Base-by-base conservation (phyloP, 169 alveolate species). In the Plasmodium coatneyi region DNA sequence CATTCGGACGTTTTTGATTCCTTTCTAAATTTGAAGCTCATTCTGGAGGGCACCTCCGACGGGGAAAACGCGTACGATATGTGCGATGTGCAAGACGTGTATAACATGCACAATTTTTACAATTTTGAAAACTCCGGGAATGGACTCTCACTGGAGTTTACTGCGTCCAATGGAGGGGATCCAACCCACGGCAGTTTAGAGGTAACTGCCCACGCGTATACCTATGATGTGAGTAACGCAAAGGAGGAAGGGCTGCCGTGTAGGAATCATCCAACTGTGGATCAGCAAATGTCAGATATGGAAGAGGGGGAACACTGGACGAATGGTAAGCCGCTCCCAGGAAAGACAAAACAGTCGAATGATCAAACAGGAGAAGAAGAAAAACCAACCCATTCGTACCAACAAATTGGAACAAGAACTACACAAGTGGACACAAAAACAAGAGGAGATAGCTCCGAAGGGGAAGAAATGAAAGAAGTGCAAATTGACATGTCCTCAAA, bases 1-100 rank as follows among this genome's bases (percentile, higher is more conserved):
- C 54, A 54, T 76, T 72, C 93, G 12, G 93, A 86, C 71, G 76
- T 86, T 5, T 86, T 86, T 25, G 93, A 86, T 25, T 86, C 93
- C 25, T 86, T 86, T 76, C 16, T 86, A 66, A 86, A 86, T 76
- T 54, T 86, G 28, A 86, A 86, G 54, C 80, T 76, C 30, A 70
- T 86, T 9, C 28, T 86, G 46, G 93, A 74, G 80, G 80, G 32
- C 16, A 30, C n/a, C 28, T 12, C 30, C 16, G 56, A 70, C 32
- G 82, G 52, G 56, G 2, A 80, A 80, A 80, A 80, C 25, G 36
- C 56, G 5, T 39, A 30, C 34, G 22, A 39, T 34, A 10, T 46
- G 39, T 80, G 66, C 36, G 30, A 25, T 80, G 22, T 7, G 32
- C 3, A 19, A 2, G 16, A 80, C 7, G 16, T 66, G 36, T 22